Evolutionary conservation across 768 basidiomycete species (phyloP).

Genomic region (Mycena polygramma): DNA sequence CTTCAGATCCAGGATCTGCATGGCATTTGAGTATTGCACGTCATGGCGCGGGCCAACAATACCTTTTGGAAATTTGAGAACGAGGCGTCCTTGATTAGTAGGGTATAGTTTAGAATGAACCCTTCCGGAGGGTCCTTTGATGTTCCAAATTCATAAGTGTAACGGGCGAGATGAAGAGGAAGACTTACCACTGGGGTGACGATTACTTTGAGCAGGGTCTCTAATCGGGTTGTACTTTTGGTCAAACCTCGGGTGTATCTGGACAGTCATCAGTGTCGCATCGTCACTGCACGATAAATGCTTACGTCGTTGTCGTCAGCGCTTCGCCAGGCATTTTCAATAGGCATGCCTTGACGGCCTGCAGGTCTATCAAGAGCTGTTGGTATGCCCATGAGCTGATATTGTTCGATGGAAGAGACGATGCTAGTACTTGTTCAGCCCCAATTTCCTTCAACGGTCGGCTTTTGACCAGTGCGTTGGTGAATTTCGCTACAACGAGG

Average conservation of each 20-base stretch:
- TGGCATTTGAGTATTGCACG: not conserved
- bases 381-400: constrained; percentile 13
- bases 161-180: not conserved
- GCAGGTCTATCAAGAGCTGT: constrained; percentile 91
- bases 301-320: constrained; percentile 67
- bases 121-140: constrained; percentile 89
- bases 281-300: constrained; percentile 2
- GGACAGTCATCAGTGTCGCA: constrained; percentile 33
- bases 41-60: constrained; percentile 15
- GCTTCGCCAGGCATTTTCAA: constrained; percentile 85
- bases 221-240: constrained; percentile 85
- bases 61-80: constrained; percentile 99
- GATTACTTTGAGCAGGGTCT: constrained; percentile 95
- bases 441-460: constrained; percentile 93
- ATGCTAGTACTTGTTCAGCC: constrained; percentile 85
- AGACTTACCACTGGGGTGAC: constrained; percentile 87
- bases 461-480: constrained; percentile 89
- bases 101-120: constrained; percentile 95
- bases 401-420: not conserved
- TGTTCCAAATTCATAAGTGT: constrained; percentile 5
- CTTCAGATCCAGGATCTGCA: constrained; percentile 92
- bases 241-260: constrained; percentile 88
- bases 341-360: constrained; percentile 86
- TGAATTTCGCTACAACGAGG: constrained; percentile 88
- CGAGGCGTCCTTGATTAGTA: constrained; percentile 93